Evolutionary conservation across 495 filamentous ascomycete species (phyloP).

Genomic region (Podospora pseudopauciseta): DNA sequence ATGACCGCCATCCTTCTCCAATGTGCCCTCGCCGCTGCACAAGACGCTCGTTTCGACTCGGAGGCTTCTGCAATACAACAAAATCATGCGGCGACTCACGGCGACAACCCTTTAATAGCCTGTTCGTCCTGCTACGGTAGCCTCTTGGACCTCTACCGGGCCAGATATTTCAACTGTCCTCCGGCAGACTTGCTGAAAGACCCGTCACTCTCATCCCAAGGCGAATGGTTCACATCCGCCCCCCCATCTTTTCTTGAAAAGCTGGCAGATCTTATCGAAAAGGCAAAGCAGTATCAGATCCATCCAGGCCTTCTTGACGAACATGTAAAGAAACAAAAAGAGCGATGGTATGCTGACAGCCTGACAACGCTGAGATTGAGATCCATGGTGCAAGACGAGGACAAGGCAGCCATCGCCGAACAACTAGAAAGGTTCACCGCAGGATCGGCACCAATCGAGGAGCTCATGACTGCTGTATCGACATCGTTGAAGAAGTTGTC

Average conservation of each 20-base stretch:
- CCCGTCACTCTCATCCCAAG: constrained; percentile 12
- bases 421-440: background rate
- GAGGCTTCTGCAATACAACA: constrained; percentile 17
- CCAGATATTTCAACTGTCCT: constrained; percentile 16
- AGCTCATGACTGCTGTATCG: constrained; percentile 24
- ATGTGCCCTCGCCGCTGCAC: constrained; percentile 22
- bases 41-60: constrained; percentile 18
- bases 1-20: constrained; percentile 28
- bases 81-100: constrained; percentile 27
- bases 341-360: constrained; percentile 42
- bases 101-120: constrained; percentile 26
- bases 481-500: background rate
- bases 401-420: background rate
- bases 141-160: constrained; percentile 36
- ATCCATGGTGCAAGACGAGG: constrained; percentile 30
- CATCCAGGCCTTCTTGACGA: constrained; percentile 38
- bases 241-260: constrained; percentile 36
- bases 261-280: constrained; percentile 38
- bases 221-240: constrained; percentile 44
- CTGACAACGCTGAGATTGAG: constrained; percentile 33
- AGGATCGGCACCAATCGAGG: constrained; percentile 11
- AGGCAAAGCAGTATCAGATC: constrained; percentile 36
- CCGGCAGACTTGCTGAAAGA: constrained; percentile 2
- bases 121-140: constrained; percentile 39
- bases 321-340: constrained; percentile 41